These are phyloP conservation scores for Sarocladium strictum DNA, from an alignment of 2,329 filamentous ascomycete genomes.

Conservation along the genomic window DNA sequence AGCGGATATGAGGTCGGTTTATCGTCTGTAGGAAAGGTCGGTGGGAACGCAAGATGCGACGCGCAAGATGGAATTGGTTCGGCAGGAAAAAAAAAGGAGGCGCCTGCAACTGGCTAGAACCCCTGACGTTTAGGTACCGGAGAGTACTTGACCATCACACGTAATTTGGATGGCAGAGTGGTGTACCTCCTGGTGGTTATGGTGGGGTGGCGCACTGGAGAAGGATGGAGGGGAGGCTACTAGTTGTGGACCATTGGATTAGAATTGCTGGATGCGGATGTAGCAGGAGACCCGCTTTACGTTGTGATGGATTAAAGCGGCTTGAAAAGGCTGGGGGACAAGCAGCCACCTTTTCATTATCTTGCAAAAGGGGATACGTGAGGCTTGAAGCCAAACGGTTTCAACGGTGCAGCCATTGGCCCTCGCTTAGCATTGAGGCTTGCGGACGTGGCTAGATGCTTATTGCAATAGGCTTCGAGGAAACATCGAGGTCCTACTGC, in stretches of 20 bases:
- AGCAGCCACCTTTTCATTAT: no score
- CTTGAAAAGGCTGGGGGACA: no score
- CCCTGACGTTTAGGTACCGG: background rate
- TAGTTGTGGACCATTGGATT: no score
- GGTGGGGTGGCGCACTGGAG: background rate
- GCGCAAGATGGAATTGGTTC: background rate
- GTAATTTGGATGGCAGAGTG: background rate
- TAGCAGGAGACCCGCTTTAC: background rate
- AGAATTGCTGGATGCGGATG: background rate
- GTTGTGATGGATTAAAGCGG: background rate
- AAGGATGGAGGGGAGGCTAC: background rate
- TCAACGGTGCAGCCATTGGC: background rate
- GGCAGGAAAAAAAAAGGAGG: background rate
- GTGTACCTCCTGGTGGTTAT: background rate
- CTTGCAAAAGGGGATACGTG: no score
- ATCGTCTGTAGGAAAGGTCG: background rate
- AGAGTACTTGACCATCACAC: background rate
- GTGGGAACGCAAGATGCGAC: background rate
- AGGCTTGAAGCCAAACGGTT: background rate
- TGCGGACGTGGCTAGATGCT: background rate
- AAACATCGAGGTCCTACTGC: no score
- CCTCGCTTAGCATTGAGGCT: background rate
- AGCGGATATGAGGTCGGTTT: background rate
- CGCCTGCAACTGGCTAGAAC: background rate
- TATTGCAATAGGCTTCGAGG: no score